Conservation (phyloP, 345 rosid genomes). For the Tarenaya hassleriana region DNA sequence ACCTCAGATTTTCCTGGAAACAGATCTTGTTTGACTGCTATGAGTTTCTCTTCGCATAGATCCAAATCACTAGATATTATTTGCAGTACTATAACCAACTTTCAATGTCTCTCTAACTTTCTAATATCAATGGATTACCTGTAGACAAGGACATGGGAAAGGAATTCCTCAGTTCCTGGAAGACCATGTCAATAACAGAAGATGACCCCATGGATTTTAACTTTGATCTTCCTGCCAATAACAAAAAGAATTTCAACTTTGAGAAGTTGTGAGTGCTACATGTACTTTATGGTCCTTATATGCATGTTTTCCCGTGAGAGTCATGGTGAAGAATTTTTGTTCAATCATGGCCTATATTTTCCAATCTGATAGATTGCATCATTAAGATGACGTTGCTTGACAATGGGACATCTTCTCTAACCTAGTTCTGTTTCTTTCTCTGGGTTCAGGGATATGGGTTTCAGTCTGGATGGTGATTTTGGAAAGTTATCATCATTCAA, state of each 20-base stretch:
- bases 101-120: slow-evolving; percentile 2
- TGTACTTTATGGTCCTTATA: slow-evolving; percentile 7
- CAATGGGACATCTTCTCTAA: slow-evolving; percentile 18
- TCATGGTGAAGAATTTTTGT: background rate
- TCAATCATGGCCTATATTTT: slow-evolving; percentile 1
- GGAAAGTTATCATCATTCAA: slow-evolving; percentile 67
- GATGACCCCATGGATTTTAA: slow-evolving; percentile 67
- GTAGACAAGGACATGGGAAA: slow-evolving; percentile 75
- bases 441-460: slow-evolving; percentile 67
- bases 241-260: slow-evolving; percentile 56
- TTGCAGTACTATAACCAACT: background rate
- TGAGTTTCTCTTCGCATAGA: slow-evolving; percentile 3
- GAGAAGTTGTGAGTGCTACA: slow-evolving; percentile 63
- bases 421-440: slow-evolving; percentile 12
- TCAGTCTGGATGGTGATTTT: slow-evolving; percentile 67
- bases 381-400: slow-evolving; percentile 12
- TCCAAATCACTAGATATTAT: slow-evolving; percentile 14
- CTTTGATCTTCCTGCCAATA: slow-evolving; percentile 50
- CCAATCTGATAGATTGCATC: slow-evolving; percentile 9
- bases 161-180: slow-evolving; percentile 71
- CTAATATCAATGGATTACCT: slow-evolving; percentile 11
- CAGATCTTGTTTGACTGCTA: too few relatives aligned
- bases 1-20: background rate
- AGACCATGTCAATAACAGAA: slow-evolving; percentile 44
- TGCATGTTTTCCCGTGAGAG: slow-evolving; percentile 5